Conservation (phyloP, 805 yeast genomes). For the Ogataea neopini region DNA sequence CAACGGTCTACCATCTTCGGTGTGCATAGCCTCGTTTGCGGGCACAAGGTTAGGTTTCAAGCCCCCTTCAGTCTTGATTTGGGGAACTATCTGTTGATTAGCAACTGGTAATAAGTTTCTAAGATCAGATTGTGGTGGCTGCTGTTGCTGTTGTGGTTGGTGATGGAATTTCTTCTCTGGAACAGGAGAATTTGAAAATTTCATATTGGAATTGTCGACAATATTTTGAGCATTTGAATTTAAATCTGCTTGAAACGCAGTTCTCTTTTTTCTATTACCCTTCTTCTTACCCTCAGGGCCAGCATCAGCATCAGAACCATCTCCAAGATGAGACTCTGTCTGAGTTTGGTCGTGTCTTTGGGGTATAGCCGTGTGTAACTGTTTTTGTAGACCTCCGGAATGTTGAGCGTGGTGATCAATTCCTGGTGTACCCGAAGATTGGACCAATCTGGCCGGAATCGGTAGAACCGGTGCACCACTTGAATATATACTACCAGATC, state of each 20-base stretch:
- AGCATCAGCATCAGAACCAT: not conserved
- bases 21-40: conserved; percentile 46
- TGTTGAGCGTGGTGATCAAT: conserved; percentile 12
- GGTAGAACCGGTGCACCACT: conserved; percentile 24
- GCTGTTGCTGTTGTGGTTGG: not conserved
- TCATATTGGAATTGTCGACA: not conserved
- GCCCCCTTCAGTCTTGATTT: conserved; percentile 11
- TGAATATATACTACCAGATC: conserved; percentile 26
- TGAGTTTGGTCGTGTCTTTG: not conserved
- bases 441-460: conserved; percentile 23
- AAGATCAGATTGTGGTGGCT: conserved; percentile 2
- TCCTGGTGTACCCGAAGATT: conserved; percentile 8
- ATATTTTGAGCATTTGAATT: not conserved
- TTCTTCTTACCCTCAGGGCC: conserved; percentile 3
- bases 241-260: conserved; percentile 1
- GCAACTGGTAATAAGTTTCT: conserved; percentile 1
- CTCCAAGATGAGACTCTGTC: not conserved
- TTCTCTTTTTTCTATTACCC: conserved; percentile 7
- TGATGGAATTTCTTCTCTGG: conserved; percentile 1
- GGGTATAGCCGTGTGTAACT: not conserved
- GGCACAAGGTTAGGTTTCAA: conserved; percentile 38
- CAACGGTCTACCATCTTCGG: conserved; percentile 67
- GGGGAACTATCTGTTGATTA: conserved; percentile 11
- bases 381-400: conserved; percentile 1
- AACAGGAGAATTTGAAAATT: not conserved